These are phyloP conservation scores for Colletotrichum orbiculare DNA, from an alignment of 2,329 filamentous ascomycete genomes.

Conservation along the genomic window DNA sequence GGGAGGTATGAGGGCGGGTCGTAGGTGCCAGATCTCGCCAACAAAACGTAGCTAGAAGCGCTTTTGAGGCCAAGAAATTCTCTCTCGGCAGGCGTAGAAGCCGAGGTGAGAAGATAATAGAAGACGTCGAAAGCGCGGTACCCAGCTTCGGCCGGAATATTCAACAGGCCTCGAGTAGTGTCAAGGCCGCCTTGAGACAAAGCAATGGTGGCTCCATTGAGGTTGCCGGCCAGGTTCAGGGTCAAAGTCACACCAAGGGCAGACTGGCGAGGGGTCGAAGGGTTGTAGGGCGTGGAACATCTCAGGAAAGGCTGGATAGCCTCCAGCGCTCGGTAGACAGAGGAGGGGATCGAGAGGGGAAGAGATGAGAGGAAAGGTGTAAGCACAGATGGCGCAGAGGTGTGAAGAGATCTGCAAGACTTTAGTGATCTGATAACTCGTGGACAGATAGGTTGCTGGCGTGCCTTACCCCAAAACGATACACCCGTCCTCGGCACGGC, in stretches of 20 bases:
- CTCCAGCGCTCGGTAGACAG: slow-evolving; percentile 81
- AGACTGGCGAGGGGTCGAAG: slow-evolving; percentile 82
- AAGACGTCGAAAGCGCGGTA: slow-evolving; percentile 97
- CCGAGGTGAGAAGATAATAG: slow-evolving; percentile 94
- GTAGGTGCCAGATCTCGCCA: slow-evolving; percentile 88
- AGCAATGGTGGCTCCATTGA: slow-evolving; percentile 80
- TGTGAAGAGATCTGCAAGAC: slow-evolving; percentile 79
- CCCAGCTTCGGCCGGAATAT: slow-evolving; percentile 81
- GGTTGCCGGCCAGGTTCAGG: slow-evolving; percentile 81
- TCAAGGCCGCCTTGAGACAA: slow-evolving; percentile 91
- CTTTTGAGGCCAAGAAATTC: slow-evolving; percentile 87
- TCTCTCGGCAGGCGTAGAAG: slow-evolving; percentile 86
- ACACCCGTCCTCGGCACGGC: slow-evolving; percentile 94
- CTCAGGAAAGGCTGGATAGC: slow-evolving; percentile 88
- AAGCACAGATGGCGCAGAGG: slow-evolving; percentile 86
- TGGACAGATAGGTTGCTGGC: background rate
- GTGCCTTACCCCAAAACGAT: slow-evolving; percentile 82
- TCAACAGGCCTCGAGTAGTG: slow-evolving; percentile 80
- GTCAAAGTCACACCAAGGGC: slow-evolving; percentile 85
- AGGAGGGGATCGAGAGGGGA: slow-evolving; percentile 80
- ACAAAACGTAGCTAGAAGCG: slow-evolving; percentile 79
- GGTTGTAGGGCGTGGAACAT: slow-evolving; percentile 89
- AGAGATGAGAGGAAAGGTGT: slow-evolving; percentile 83
- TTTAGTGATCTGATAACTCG: slow-evolving; percentile 2
- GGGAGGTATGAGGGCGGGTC: slow-evolving; percentile 88